A percentile compares a stretch with the other conserved stretches of the same genome.
These are phyloP conservation scores for Chaetoceros muelleri DNA, from an alignment of 108 stramenopile species.

Conservation along the genomic window DNA sequence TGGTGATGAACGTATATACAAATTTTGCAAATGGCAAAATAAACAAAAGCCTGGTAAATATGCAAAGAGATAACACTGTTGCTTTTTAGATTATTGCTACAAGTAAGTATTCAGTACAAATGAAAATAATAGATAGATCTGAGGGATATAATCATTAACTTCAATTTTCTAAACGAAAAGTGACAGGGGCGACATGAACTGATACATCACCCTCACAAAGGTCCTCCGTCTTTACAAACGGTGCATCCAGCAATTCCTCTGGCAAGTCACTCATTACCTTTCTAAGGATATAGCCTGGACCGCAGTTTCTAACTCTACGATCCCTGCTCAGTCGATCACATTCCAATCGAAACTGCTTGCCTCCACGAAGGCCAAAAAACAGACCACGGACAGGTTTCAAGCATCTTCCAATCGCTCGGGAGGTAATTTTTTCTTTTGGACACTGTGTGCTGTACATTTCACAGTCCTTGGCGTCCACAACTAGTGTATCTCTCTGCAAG, in stretches of 20 bases:
- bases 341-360: constrained; percentile 25
- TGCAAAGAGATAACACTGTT: no score
- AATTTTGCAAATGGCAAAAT: constrained; percentile 61
- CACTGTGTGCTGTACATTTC: neutral
- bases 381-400: constrained; percentile 46
- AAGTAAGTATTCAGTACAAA: no score
- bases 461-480: neutral
- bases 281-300: constrained; percentile 47
- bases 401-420: constrained; percentile 29
- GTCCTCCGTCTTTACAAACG: constrained; percentile 15
- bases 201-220: neutral
- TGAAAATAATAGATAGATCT: no score
- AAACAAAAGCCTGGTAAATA: constrained; percentile 54
- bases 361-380: constrained; percentile 31
- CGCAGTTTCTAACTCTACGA: constrained; percentile 44
- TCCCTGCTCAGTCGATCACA: constrained; percentile 35
- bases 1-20: constrained; percentile 31
- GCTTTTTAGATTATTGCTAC: no score
- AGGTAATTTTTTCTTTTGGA: constrained; percentile 27
- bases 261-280: constrained; percentile 34
- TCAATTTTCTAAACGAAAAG: no score
- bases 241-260: constrained; percentile 21
- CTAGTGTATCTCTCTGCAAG: no score
- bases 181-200: neutral
- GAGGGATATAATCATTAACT: no score